Base-by-base conservation (phyloP, 2,329 filamentous ascomycete genomes). In the Sphaerulina musiva region DNA sequence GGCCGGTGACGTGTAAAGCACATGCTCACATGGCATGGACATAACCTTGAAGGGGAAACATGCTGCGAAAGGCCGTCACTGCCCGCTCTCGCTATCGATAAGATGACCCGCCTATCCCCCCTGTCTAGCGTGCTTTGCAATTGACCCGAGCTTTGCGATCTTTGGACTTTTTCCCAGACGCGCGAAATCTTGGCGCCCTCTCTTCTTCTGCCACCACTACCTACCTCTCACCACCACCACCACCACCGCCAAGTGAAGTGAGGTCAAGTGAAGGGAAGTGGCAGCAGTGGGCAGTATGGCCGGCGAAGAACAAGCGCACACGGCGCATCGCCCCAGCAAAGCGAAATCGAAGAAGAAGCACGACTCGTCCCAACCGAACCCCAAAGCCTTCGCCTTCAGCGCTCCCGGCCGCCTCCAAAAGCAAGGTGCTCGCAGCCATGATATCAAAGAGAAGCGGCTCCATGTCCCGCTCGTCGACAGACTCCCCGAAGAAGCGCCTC, bases 391-490 rank as follows among this genome's bases (percentile, higher is more conserved):
- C 71, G 86, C 89, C 51, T 89, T 87, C 70, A 79, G 88, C 41
- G 85, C 86, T 58, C 89, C 91, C 0, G 91, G 90, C 59, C 87
- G 86, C 68, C 79, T 92, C 63, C 83, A 86, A 56, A 86, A 84
- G 70, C 82, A 87, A 61, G 87, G 85, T 4, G 83, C 84, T 50
- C 78, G 87, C 67, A 86, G 84, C 55, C 80, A 84, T 66, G 85
- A 89, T 80, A 84, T 95, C 72, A 93, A 89, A 79, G 95, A 98
- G 74, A 96, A 95, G 74, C 83, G 92, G 56, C 80, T 97, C 39
- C 95, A 98, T 78, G 93, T 98, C 14, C 93, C 93, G 43, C 86
- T 95, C 70, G 87, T 97, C 74, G 93, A 98, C 77, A 85, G 95
- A 63, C 78, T 97, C 29, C 92, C 93, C 61, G 92, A 97, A 73